A percentile compares a stretch with the other conserved stretches of the same genome.
These are phyloP conservation scores for Phytomonas francai DNA, from an alignment of 208 protist species.

Conservation along the genomic window DNA sequence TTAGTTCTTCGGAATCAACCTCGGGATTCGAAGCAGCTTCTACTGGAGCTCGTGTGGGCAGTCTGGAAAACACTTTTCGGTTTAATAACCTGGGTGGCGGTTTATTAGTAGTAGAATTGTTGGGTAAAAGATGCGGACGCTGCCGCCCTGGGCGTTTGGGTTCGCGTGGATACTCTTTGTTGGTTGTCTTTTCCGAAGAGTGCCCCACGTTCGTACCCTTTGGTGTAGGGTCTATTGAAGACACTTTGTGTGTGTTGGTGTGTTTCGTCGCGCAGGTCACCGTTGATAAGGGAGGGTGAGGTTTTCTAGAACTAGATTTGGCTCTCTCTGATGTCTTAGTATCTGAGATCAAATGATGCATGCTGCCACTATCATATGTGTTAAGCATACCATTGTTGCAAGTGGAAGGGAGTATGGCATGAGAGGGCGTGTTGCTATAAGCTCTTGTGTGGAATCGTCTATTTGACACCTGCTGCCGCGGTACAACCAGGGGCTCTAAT, in stretches of 20 bases:
- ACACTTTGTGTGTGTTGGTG: background rate
- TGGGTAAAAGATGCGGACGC: slow-evolving; percentile 4
- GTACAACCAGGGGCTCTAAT: background rate
- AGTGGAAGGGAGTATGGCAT: background rate
- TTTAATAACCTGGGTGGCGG: background rate
- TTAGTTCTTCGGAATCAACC: background rate
- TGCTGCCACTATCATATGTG: background rate
- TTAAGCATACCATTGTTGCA: background rate
- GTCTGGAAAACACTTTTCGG: background rate
- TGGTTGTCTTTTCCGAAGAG: background rate
- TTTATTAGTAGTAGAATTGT: background rate
- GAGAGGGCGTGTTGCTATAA: background rate
- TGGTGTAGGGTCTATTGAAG: background rate
- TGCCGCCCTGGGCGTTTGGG: background rate
- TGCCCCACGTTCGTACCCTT: background rate
- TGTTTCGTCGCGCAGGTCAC: background rate
- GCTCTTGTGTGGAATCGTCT: background rate
- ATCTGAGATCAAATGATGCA: background rate
- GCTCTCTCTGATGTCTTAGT: background rate
- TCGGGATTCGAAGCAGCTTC: background rate
- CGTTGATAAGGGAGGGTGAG: background rate
- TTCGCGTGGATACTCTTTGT: background rate
- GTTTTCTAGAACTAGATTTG: background rate
- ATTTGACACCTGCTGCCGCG: background rate
- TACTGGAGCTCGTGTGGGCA: background rate